Evolutionary conservation across 495 filamentous ascomycete genomes (phyloP).

Genomic region (Hyaloscypha variabilis): DNA sequence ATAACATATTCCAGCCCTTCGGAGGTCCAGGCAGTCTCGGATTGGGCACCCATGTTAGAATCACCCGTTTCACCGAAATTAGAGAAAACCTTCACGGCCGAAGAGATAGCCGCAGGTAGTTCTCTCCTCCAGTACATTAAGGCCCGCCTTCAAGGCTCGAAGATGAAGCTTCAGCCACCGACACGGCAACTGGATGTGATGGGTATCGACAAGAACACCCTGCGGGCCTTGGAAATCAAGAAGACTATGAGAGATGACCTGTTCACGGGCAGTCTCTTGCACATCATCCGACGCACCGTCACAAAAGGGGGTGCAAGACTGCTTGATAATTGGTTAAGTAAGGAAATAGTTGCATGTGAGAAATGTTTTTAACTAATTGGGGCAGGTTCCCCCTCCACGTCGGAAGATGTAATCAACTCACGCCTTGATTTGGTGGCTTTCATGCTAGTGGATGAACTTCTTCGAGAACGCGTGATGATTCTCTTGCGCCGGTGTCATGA

Average conservation of each 20-base stretch:
- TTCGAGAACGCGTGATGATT: constrained; percentile 66
- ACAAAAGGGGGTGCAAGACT: constrained; percentile 89
- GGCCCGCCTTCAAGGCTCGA: constrained; percentile 72
- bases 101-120: constrained; percentile 62
- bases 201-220: constrained; percentile 86
- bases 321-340: constrained; percentile 80
- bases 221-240: constrained; percentile 87
- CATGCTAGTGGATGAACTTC: constrained; percentile 61
- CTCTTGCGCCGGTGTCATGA: constrained; percentile 82
- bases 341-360: constrained; percentile 34
- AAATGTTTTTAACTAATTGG: constrained; percentile 18
- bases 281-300: constrained; percentile 83
- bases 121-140: constrained; percentile 82
- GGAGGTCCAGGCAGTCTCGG: constrained; percentile 54
- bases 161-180: constrained; percentile 85
- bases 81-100: constrained; percentile 42
- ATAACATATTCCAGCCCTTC: constrained; percentile 55
- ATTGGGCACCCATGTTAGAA: constrained; percentile 81
- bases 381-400: constrained; percentile 74
- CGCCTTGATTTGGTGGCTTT: constrained; percentile 81
- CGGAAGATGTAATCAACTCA: constrained; percentile 73
- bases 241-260: constrained; percentile 75
- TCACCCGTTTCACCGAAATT: constrained; percentile 52
- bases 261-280: constrained; percentile 81
- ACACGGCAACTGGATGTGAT: constrained; percentile 77